Evolutionary conservation across 1,139 yeast species (phyloP).

Genomic region (Hansenula sp.): DNA sequence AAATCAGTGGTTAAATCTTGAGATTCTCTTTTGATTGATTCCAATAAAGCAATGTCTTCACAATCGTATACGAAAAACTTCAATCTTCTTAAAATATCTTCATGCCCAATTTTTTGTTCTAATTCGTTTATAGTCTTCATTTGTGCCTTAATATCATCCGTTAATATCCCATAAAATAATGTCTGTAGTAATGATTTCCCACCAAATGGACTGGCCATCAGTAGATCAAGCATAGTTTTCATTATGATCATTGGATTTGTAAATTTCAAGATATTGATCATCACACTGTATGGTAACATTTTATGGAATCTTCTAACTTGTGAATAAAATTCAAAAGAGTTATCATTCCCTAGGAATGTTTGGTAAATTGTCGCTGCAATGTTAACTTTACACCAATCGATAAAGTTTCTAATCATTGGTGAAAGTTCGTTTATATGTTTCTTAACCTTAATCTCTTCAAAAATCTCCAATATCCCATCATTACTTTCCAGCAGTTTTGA

Average conservation of each 20-base stretch:
- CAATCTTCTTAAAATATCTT: slow-evolving; percentile 24
- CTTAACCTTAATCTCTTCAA: slow-evolving; percentile 53
- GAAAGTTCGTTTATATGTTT: slow-evolving; percentile 58
- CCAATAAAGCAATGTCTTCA: slow-evolving; percentile 26
- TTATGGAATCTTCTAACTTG: slow-evolving; percentile 68
- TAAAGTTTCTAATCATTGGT: slow-evolving; percentile 61
- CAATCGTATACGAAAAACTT: slow-evolving; percentile 26
- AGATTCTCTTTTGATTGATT: slow-evolving; percentile 33
- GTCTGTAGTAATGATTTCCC: slow-evolving; percentile 66
- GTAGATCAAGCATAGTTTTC: slow-evolving; percentile 71
- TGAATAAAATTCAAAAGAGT: slow-evolving; percentile 66
- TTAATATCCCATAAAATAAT: slow-evolving; percentile 67
- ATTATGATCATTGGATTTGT: slow-evolving; percentile 86
- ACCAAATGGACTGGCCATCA: slow-evolving; percentile 76
- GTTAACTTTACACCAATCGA: slow-evolving; percentile 81
- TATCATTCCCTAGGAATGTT: slow-evolving; percentile 73
- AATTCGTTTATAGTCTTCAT: slow-evolving; percentile 51
- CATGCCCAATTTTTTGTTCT: slow-evolving; percentile 31
- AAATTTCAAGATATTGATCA: slow-evolving; percentile 69
- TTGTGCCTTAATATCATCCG: slow-evolving; percentile 74
- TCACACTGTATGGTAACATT: slow-evolving; percentile 70
- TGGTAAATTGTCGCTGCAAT: slow-evolving; percentile 82
- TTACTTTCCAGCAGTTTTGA: slow-evolving; percentile 28
- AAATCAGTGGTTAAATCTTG: slow-evolving; percentile 28
- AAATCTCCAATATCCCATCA: slow-evolving; percentile 25